Base-by-base conservation (phyloP, 805 yeast genomes). In the Helenozyma baotianmanensis region DNA sequence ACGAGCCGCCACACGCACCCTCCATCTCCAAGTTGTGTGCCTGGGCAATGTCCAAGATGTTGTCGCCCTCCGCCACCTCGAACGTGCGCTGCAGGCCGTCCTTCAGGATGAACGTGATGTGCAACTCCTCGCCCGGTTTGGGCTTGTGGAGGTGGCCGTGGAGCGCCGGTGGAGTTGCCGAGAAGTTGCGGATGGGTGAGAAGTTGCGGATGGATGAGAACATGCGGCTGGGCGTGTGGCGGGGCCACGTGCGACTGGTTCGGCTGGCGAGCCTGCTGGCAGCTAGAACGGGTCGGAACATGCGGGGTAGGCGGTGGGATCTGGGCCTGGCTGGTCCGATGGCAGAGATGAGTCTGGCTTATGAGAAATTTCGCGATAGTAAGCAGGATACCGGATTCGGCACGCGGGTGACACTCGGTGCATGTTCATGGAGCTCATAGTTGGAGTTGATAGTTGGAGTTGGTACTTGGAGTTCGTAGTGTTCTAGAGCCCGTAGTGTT, bases 1-100 rank as follows among this genome's bases (percentile, higher is more conserved):
- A 92, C 4, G 97, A 87, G 3, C 97, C 98, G 14, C 98, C 98
- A 62, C 98, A 92, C 0, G 98, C 98, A 27, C 80, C 96, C 58
- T 92, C 98, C 92, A 92, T 89, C 46, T 92, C 98, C 37, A 92
- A 60, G 50, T 89, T 82, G 54, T 89, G 63, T 3, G 92, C 94
- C 62, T 92, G 97, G 5, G 97, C 98, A 36, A 92, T 87, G 56
- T 92, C 98, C 55, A 92, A 64, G 17, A 92, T 54, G 23, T 88
- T 78, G 54, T 92, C 98, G 10, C 97, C 97, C 47, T 82, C 96
- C 2, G 90, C 81, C 2, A 82, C 97, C 52, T 88, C 96, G 48
- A 74, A 76, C 1, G 83, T 76, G 44, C 77, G 68, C 54, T 88
- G 96, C 26, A 73, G 68, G 4, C 97, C 97, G 41, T 90, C 96